Evolutionary conservation across 768 basidiomycete genomes (phyloP), one percentile per base, ranked within the genome.

Genomic region (Ephemerocybe angulata): DNA sequence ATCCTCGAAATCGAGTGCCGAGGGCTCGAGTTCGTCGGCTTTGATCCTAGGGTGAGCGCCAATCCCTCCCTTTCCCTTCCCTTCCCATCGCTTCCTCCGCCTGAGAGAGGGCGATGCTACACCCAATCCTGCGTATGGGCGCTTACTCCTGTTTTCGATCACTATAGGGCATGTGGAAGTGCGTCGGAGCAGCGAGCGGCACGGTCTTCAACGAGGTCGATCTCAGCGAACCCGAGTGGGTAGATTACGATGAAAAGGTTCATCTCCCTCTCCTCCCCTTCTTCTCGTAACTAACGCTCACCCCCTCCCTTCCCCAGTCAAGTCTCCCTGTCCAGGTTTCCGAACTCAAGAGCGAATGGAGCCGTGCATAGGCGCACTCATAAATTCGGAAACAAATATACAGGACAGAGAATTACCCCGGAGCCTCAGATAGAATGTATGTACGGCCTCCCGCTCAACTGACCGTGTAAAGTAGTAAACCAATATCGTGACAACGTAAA

Each of bases 181-280:
- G 89, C 60, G 75, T 76, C 40, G 93, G 93, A 6, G 66, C 65
- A 3, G 79, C 75, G 21, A 50, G 47, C 1, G 79, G 80, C 5
- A 80, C 80, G 0, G 52, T 66, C 3, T 94, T 94, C 63, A 46
- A 71, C 8, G 83, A 90, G 2, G 77, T 90, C n/a, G 84, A 86
- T 29, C 72, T 91, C 38, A 67, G 67, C 1, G 83, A 86, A 25
- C 81, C 76, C 3, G 84, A 86, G 66, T 96, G 93, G 93, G 81
- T 76, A 12, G 93, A 94, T 62, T 96, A 96, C 60, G 93, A 96
- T 60, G 93, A 96, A 68, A 92, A 93, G 80, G 93, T 40, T 17
- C 27, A 52, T 55, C 42, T 30, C 22, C 7, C 47, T 57, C 35
- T 17, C 1, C 17, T 17, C 28, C 17, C 3, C 54, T 24, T 7